These are phyloP conservation scores for Rheum nobile DNA, from an alignment of 148 eudicot genomes.

Conservation along the genomic window DNA sequence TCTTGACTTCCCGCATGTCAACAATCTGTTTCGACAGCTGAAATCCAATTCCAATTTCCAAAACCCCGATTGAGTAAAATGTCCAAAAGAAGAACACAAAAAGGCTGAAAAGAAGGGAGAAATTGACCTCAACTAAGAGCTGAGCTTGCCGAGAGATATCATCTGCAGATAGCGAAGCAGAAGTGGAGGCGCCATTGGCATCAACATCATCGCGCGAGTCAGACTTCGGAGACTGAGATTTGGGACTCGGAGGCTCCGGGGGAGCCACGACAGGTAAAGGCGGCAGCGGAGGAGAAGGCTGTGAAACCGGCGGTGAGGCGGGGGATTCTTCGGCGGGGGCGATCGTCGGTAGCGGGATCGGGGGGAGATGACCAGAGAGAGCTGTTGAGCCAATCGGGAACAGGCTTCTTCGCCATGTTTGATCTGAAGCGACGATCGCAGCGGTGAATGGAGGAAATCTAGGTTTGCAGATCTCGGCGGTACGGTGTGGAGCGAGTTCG, in stretches of 20 bases:
- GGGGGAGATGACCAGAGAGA: conserved; percentile 58
- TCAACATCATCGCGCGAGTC: conserved; percentile 17
- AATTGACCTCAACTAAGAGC: conserved; percentile 64
- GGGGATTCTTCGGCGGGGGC: conserved; percentile 4
- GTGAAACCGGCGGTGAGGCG: conserved; percentile 6
- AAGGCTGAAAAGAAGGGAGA: background rate
- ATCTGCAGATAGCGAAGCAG: conserved; percentile 25
- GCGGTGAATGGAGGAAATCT: background rate
- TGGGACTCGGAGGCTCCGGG: conserved; percentile 19
- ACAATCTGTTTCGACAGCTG: conserved; percentile 84
- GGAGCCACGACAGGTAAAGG: conserved; percentile 21
- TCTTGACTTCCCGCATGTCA: conserved; percentile 67
- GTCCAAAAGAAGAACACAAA: background rate
- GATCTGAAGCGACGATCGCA: background rate
- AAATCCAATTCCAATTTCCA: background rate
- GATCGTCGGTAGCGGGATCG: conserved; percentile 8
- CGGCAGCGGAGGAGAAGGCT: conserved; percentile 12
- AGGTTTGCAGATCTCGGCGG: background rate
- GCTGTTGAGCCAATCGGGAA: conserved; percentile 96
- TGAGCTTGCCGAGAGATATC: conserved; percentile 70
- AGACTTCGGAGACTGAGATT: background rate
- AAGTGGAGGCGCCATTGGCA: conserved; percentile 16
- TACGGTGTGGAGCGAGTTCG: too few relatives aligned
- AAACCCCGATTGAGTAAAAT: background rate
- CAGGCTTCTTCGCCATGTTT: conserved; percentile 8